Evolutionary conservation across 169 alveolate species (phyloP).

Genomic region (Eimeria maxima): DNA sequence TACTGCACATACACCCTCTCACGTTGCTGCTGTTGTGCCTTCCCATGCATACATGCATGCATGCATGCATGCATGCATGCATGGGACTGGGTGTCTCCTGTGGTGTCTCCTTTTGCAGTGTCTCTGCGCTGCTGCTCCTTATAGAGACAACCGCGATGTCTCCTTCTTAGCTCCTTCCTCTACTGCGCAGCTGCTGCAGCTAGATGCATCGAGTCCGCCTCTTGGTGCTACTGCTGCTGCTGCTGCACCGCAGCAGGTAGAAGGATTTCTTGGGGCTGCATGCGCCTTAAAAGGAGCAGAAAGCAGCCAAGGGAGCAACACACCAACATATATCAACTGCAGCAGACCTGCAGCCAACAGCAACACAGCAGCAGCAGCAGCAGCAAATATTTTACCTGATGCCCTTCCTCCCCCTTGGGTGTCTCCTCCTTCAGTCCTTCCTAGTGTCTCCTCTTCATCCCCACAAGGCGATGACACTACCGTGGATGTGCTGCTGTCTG

Average conservation of each 20-base stretch:
- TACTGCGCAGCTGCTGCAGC: conserved; percentile 74
- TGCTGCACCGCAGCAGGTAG: conserved; percentile 9
- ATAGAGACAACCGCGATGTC: not conserved
- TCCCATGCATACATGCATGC: no score
- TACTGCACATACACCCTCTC: not conserved
- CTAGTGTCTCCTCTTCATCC: not conserved
- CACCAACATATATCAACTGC: not conserved
- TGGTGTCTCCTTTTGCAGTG: conserved; percentile 36
- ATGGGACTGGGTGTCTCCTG: not conserved
- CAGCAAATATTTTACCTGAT: not conserved
- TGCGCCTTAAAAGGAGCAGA: not conserved
- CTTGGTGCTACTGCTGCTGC: not conserved
- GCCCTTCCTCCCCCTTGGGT: not conserved
- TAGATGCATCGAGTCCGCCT: conserved; percentile 36
- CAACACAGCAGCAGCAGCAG: not conserved
- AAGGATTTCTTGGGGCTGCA: not conserved
- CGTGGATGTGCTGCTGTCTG: conserved; percentile 8
- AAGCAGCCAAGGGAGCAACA: not conserved
- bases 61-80: no score
- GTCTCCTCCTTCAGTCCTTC: not conserved
- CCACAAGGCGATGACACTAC: not conserved
- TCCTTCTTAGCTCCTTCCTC: conserved; percentile 3
- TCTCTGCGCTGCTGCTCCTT: not conserved
- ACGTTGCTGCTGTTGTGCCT: no score
- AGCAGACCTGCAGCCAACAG: not conserved